A percentile compares a stretch with the other conserved stretches of the same genome.
These are phyloP conservation scores for Nigrospora osmanthi DNA, from an alignment of 2,329 filamentous ascomycete genomes.

Conservation along the genomic window DNA sequence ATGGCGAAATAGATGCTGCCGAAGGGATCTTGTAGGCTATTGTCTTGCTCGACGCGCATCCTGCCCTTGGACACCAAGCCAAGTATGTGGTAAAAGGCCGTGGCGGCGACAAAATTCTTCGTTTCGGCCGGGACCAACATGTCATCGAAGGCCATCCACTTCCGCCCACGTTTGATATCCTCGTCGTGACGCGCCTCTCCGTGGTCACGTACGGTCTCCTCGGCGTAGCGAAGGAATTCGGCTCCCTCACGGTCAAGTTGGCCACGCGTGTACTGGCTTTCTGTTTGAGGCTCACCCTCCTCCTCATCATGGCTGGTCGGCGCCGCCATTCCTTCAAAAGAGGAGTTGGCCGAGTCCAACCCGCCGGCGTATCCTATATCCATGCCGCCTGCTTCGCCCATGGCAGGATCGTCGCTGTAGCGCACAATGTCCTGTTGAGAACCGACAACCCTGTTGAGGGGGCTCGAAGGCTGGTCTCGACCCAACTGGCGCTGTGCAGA, in stretches of 20 bases:
- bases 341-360: conserved; percentile 21
- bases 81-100: conserved; percentile 70
- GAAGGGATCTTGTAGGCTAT: conserved; percentile 31
- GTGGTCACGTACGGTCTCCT: conserved; percentile 22
- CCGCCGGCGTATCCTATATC: conserved; percentile 16
- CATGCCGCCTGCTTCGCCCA: conserved; percentile 23
- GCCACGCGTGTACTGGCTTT: conserved; percentile 8
- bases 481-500: conserved; percentile 30
- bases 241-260: conserved; percentile 36
- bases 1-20: conserved; percentile 39
- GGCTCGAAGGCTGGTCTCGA: conserved; percentile 31
- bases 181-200: conserved; percentile 18
- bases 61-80: conserved; percentile 59
- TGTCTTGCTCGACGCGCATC: conserved; percentile 53
- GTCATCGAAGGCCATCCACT: conserved; percentile 58
- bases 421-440: conserved; percentile 33
- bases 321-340: conserved; percentile 16
- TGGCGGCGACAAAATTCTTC: conserved; percentile 58
- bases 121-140: conserved; percentile 52
- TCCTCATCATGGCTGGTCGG: neutral
- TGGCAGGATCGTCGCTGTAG: conserved; percentile 34
- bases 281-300: conserved; percentile 3
- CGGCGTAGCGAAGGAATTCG: conserved; percentile 37
- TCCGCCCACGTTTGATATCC: conserved; percentile 21
- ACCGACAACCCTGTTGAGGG: conserved; percentile 25